phyloP scores from a whole-genome alignment of 257 asterid species.

The Solanum okadae region DNA sequence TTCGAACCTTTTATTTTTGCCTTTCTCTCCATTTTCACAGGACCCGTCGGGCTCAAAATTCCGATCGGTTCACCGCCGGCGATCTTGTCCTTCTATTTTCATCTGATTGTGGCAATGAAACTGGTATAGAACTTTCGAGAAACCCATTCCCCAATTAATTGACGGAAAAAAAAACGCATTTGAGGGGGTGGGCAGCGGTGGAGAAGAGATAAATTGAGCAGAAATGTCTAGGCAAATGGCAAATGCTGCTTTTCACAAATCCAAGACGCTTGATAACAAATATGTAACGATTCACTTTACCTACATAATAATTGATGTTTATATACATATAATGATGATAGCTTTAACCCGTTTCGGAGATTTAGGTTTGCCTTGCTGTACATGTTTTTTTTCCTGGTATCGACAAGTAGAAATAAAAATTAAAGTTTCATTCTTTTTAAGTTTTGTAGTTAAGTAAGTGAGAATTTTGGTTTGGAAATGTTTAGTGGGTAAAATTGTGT shows the following conservation, averaged over 20 bases:
- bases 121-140: neutral
- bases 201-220: neutral
- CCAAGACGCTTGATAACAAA: constrained; percentile 60
- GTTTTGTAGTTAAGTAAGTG: neutral
- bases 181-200: neutral
- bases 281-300: constrained; percentile 22
- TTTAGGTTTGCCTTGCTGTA: neutral
- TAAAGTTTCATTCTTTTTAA: neutral
- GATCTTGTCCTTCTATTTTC: neutral
- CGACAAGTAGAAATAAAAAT: neutral
- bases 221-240: constrained; percentile 48
- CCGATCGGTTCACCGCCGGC: neutral
- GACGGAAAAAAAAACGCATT: neutral
- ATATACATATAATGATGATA: neutral
- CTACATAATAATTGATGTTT: neutral
- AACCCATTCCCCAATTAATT: neutral
- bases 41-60: neutral
- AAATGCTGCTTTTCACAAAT: constrained; percentile 44
- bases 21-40: neutral
- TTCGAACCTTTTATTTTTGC: neutral
- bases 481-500: neutral
- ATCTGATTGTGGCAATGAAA: neutral
- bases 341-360: neutral
- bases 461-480: neutral
- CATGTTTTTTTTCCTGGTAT: neutral